A percentile compares a stretch with the other conserved stretches of the same genome.
These are phyloP conservation scores for Nemania sp. DNA, from an alignment of 2,329 filamentous ascomycete species.

Conservation along the genomic window DNA sequence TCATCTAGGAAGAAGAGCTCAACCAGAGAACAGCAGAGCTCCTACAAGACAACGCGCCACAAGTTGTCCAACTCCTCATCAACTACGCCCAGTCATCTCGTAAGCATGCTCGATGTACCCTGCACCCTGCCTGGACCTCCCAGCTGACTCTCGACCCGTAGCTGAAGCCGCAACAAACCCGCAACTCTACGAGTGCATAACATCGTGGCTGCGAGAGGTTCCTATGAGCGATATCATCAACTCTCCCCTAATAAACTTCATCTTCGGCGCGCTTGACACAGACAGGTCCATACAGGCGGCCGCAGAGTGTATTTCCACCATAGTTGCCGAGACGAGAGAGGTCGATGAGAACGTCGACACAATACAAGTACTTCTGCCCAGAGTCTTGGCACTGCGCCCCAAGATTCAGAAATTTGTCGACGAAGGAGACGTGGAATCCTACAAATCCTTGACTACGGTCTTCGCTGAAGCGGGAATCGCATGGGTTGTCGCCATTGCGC, in stretches of 20 bases:
- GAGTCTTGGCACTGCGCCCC: slow-evolving; percentile 73
- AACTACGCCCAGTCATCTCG: slow-evolving; percentile 91
- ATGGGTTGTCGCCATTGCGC: slow-evolving; percentile 90
- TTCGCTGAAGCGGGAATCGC: slow-evolving; percentile 92
- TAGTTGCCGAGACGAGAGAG: slow-evolving; percentile 89
- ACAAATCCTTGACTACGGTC: slow-evolving; percentile 86
- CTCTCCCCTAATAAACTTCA: slow-evolving; percentile 79
- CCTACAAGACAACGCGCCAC: slow-evolving; percentile 84
- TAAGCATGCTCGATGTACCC: slow-evolving; percentile 51
- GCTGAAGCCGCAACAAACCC: slow-evolving; percentile 81
- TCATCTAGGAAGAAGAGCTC: slow-evolving; percentile 90
- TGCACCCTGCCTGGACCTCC: neutral
- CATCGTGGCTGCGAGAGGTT: slow-evolving; percentile 94
- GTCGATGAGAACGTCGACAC: slow-evolving; percentile 85
- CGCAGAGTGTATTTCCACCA: slow-evolving; percentile 88
- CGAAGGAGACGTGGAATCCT: slow-evolving; percentile 81
- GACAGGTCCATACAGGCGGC: slow-evolving; percentile 83
- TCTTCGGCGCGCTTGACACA: slow-evolving; percentile 75
- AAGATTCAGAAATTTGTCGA: slow-evolving; percentile 75
- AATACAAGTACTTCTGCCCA: slow-evolving; percentile 82
- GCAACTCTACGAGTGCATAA: slow-evolving; percentile 90
- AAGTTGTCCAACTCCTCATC: slow-evolving; percentile 84
- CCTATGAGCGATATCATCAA: slow-evolving; percentile 80
- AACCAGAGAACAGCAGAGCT: slow-evolving; percentile 82
- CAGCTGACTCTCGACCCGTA: slow-evolving; percentile 43